These are phyloP conservation scores for Colletotrichum cuscutae DNA, from an alignment of 2,329 filamentous ascomycete genomes.

Conservation along the genomic window DNA sequence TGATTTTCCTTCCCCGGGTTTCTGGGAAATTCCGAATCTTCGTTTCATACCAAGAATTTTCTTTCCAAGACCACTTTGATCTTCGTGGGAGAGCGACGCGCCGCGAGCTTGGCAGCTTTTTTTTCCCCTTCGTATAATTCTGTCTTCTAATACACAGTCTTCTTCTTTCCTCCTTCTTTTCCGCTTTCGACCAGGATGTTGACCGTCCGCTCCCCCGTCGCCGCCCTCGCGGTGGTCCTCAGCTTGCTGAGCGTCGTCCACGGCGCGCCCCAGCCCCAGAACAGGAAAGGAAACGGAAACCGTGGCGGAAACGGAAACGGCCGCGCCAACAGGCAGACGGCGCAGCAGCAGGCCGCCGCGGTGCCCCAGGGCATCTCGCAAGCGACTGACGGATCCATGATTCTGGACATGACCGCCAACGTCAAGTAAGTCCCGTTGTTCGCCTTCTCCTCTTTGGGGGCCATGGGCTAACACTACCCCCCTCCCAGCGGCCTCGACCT, in stretches of 20 bases:
- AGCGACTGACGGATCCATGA: slow-evolving; percentile 65
- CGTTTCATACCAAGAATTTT: not conserved
- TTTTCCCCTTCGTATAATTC: not conserved
- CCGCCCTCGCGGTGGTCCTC: slow-evolving; percentile 32
- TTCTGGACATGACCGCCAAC: slow-evolving; percentile 63
- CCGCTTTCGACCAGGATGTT: slow-evolving; percentile 27
- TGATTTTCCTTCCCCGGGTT: slow-evolving; percentile 13
- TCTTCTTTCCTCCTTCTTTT: slow-evolving; percentile 1
- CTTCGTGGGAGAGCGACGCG: slow-evolving; percentile 22
- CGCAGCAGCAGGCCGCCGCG: slow-evolving; percentile 42
- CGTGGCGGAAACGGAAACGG: slow-evolving; percentile 22
- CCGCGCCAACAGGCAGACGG: slow-evolving; percentile 35
- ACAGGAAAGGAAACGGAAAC: slow-evolving; percentile 28
- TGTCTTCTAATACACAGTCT: not conserved
- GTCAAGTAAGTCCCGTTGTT: slow-evolving; percentile 56
- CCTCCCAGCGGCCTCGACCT: slow-evolving; percentile 58
- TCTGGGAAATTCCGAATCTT: slow-evolving; percentile 29
- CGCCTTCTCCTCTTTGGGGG: not conserved
- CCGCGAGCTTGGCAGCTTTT: slow-evolving; percentile 30
- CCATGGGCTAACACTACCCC: slow-evolving; percentile 22
- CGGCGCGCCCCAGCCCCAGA: slow-evolving; percentile 31
- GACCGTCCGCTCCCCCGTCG: slow-evolving; percentile 30
- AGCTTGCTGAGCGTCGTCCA: slow-evolving; percentile 26
- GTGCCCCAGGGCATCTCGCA: slow-evolving; percentile 49
- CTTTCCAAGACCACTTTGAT: slow-evolving; percentile 23